phyloP scores from a whole-genome alignment of 1,284 basidiomycete species.

The Neonothopanus nambi region DNA sequence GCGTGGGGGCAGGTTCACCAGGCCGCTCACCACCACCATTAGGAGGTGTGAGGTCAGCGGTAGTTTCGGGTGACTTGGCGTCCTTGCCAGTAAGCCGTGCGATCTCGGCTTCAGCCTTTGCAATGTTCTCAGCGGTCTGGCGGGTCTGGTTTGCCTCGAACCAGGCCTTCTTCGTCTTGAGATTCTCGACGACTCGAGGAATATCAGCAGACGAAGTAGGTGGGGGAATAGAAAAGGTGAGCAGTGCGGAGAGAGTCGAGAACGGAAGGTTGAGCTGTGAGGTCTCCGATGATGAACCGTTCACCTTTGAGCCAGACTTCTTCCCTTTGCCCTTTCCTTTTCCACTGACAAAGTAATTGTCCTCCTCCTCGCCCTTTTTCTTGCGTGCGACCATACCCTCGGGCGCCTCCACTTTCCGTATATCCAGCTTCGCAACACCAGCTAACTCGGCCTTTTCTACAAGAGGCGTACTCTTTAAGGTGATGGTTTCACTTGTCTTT shows the following conservation, averaged over 20 bases:
- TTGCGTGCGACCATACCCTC: slow-evolving; percentile 83
- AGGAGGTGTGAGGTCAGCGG: slow-evolving; percentile 36
- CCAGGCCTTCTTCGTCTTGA: slow-evolving; percentile 95
- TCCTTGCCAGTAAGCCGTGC: slow-evolving; percentile 61
- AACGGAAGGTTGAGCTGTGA: slow-evolving; percentile 80
- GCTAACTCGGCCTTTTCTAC: slow-evolving; percentile 50
- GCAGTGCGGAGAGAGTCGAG: slow-evolving; percentile 83
- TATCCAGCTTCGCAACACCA: slow-evolving; percentile 82
- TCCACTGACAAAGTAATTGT: slow-evolving; percentile 79
- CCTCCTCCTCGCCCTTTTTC: slow-evolving; percentile 89
- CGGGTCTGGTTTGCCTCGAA: slow-evolving; percentile 79
- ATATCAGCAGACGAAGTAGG: slow-evolving; percentile 81
- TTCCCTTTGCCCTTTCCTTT: slow-evolving; percentile 73
- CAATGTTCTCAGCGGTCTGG: slow-evolving; percentile 70
- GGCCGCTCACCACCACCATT: slow-evolving; percentile 49
- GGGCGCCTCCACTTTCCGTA: slow-evolving; percentile 80
- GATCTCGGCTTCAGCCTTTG: slow-evolving; percentile 81
- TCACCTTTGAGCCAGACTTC: slow-evolving; percentile 47
- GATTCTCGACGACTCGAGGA: slow-evolving; percentile 83
- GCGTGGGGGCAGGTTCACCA: slow-evolving; percentile 48
- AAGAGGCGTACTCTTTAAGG: slow-evolving; percentile 45
- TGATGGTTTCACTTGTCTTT: slow-evolving; percentile 60
- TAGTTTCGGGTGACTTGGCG: slow-evolving; percentile 37
- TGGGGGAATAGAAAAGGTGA: slow-evolving; percentile 88
- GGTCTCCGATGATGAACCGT: slow-evolving; percentile 37